phyloP scores from a whole-genome alignment of 75 land plant species.

The Picea glauca region DNA sequence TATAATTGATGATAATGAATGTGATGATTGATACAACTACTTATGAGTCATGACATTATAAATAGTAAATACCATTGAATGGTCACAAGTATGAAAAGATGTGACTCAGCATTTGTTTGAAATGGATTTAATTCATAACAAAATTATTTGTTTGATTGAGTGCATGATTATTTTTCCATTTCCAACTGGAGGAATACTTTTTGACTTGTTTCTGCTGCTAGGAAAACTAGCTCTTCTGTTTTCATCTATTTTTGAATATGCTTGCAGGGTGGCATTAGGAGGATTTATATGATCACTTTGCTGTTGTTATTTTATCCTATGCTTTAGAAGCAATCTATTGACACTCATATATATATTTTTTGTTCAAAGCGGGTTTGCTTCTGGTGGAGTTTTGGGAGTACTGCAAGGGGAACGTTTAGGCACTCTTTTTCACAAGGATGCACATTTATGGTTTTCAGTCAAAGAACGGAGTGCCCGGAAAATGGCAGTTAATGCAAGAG shows the following conservation, averaged over 20 bases:
- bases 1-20: too few species aligned
- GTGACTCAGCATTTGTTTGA: neutral
- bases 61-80: too few species aligned
- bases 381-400: conserved; percentile 68
- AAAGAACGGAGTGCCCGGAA: conserved; percentile 60
- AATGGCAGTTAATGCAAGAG: conserved; percentile 91
- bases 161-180: neutral
- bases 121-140: neutral
- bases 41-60: too few species aligned
- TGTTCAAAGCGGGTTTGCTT: conserved; percentile 57
- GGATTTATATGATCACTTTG: neutral
- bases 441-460: conserved; percentile 40
- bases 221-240: neutral
- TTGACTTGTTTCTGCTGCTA: neutral
- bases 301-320: neutral
- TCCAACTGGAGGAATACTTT: neutral
- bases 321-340: neutral
- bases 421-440: conserved; percentile 89
- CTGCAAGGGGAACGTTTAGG: conserved; percentile 73
- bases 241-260: neutral
- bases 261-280: neutral
- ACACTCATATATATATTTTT: neutral
- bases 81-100: too few species aligned
- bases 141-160: neutral
- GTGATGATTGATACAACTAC: too few species aligned